These are phyloP conservation scores for Escovopsis weberi DNA, from an alignment of 2,329 filamentous ascomycete genomes.

Conservation along the genomic window DNA sequence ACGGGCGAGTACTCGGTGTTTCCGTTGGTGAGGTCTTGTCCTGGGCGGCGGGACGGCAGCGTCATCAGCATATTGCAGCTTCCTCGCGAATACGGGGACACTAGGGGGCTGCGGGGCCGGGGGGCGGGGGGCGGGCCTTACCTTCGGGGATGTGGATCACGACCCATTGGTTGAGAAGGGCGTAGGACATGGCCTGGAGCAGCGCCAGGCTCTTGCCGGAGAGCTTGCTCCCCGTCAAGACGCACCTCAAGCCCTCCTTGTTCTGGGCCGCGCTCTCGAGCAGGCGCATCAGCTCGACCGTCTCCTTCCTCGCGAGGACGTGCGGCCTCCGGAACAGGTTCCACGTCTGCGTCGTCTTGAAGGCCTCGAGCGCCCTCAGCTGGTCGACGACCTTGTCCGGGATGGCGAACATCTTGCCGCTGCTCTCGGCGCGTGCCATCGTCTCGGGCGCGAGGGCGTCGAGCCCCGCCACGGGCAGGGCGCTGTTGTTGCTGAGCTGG, in stretches of 20 bases:
- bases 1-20: slow-evolving; percentile 68
- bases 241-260: slow-evolving; percentile 43
- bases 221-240: slow-evolving; percentile 59
- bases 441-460: slow-evolving; percentile 42
- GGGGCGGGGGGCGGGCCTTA: slow-evolving; percentile 21
- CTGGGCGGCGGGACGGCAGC: slow-evolving; percentile 18
- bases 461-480: slow-evolving; percentile 59
- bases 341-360: slow-evolving; percentile 86
- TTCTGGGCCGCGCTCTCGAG: slow-evolving; percentile 40
- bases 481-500: slow-evolving; percentile 87
- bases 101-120: no score
- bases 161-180: slow-evolving; percentile 70
- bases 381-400: slow-evolving; percentile 59
- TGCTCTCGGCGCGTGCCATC: slow-evolving; percentile 37
- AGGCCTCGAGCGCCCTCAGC: slow-evolving; percentile 71
- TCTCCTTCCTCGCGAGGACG: slow-evolving; percentile 63
- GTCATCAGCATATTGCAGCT: no score
- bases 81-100: no score
- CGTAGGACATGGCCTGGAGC: slow-evolving; percentile 72
- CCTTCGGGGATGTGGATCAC: slow-evolving; percentile 84
- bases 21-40: slow-evolving; percentile 66
- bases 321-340: slow-evolving; percentile 70
- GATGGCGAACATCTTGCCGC: slow-evolving; percentile 55
- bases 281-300: slow-evolving; percentile 51
- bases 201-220: slow-evolving; percentile 80